Conservation (phyloP, 495 filamentous ascomycete species). For the Trypethelium eluteriae region DNA sequence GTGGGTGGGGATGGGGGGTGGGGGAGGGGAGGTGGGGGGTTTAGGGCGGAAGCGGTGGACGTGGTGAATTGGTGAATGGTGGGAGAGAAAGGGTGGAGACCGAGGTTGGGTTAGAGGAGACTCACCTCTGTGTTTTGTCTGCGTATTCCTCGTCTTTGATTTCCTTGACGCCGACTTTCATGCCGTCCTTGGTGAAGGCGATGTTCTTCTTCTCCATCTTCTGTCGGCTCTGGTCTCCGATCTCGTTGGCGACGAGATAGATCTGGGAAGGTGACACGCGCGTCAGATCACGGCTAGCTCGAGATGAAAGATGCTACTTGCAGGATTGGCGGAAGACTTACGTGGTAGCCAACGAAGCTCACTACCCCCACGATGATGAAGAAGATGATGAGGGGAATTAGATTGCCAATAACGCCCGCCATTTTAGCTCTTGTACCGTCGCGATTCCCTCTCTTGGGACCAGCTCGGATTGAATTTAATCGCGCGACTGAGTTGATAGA, state of each 20-base stretch:
- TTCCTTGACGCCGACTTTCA: constrained; percentile 74
- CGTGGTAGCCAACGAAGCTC: constrained; percentile 62
- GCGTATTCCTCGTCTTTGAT: constrained; percentile 68
- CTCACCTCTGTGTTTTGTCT: constrained; percentile 66
- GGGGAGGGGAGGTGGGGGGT: neutral
- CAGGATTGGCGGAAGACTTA: constrained; percentile 14
- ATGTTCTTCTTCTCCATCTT: constrained; percentile 81
- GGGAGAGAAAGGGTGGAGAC: neutral
- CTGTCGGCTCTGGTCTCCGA: constrained; percentile 57
- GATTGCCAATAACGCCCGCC: constrained; percentile 39
- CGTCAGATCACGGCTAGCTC: neutral
- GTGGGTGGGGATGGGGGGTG: too few species aligned
- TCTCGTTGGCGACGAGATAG: constrained; percentile 61
- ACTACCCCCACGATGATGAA: constrained; percentile 53
- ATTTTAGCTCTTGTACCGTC: neutral
- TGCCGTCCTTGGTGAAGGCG: constrained; percentile 71
- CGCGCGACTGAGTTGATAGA: neutral
- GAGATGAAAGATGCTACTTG: neutral
- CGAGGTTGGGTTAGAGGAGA: neutral
- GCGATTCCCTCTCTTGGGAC: neutral
- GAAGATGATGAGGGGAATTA: constrained; percentile 69
- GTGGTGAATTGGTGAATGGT: neutral
- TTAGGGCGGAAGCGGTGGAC: neutral
- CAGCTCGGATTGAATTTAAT: neutral
- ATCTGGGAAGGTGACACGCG: constrained; percentile 27